Conservation (phyloP, 192 early-diverging fungal species). For the Chytriomyces sp. region DNA sequence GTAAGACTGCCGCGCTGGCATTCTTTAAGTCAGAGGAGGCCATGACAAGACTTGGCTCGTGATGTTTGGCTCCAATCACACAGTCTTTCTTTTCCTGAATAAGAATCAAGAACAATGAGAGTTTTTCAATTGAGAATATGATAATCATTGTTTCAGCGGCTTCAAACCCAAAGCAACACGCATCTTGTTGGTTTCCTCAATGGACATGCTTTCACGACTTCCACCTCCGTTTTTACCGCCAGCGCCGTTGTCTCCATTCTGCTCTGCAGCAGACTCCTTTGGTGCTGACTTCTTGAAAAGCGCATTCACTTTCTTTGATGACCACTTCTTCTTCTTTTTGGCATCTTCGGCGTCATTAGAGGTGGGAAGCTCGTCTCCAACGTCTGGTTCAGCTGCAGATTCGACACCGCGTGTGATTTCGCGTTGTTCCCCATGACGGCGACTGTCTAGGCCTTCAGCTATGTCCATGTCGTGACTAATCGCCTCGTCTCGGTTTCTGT, state of each 20-base stretch:
- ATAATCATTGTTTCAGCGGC: constrained; percentile 39
- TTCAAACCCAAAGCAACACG: constrained; percentile 49
- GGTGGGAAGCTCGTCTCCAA: not conserved
- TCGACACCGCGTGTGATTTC: constrained; percentile 6
- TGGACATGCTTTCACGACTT: constrained; percentile 39
- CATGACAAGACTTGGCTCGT: no score
- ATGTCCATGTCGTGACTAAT: not conserved
- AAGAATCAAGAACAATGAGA: no score
- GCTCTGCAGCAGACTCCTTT: not conserved
- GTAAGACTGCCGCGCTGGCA: no score
- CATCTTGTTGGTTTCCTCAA: constrained; percentile 59
- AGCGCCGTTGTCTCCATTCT: not conserved
- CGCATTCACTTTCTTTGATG: constrained; percentile 50
- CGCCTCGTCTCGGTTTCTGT: not conserved
- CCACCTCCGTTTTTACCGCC: constrained; percentile 17
- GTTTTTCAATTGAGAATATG: no score
- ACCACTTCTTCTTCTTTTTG: constrained; percentile 48
- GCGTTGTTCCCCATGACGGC: not conserved
- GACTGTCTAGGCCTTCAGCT: constrained; percentile 6
- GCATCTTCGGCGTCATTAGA: not conserved
- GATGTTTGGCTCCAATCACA: no score
- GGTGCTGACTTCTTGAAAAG: constrained; percentile 51
- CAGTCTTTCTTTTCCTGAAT: no score
- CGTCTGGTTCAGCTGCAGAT: not conserved
- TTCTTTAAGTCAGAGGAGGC: no score